Base-by-base conservation (phyloP, 306 rosid species). In the Cotoneaster glaucophyllus region DNA sequence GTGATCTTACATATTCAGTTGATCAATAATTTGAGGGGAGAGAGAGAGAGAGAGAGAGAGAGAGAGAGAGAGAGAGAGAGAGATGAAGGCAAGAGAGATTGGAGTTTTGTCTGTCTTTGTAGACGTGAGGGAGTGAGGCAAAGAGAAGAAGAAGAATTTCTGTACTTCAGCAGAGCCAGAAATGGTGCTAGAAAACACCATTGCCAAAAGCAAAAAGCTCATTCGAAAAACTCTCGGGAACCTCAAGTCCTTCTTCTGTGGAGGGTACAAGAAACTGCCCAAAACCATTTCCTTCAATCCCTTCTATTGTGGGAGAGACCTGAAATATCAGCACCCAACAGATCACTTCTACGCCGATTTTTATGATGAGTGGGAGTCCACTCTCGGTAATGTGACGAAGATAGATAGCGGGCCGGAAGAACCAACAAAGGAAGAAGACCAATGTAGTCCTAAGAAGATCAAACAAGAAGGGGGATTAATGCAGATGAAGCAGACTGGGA, bases 291-390 rank as follows among this genome's bases (percentile, higher is more conserved):
- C 93, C 61, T 82, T 87, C 76, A 82, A 73, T 21, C 85, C 86
- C 53, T 79, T 87, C 82, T 78, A 84, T 77, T 80, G 93, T 72
- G 81, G 81, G 9, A 74, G 78, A 32, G 78, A 84, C 53, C 83
- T 75, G 75, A 78, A 75, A 57, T 79, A 74, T 65, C 82, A 72
- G 66, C 84, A 72, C 74, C 80, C 80, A 50, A 79, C 84, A 15
- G 91, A 89, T 57, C 79, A 82, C 37, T 79, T 89, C 70, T 90
- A 90, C 84, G 73, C 77, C 15, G 91, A 87, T 80, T 87, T 88
- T 19, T 88, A 88, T 32, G 97, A 96, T 78, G 86, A 90, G 57
- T 81, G 87, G 91, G 93, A 90, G 66, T 67, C 90, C 79, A 88
- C 84, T 37, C 82, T 87, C 10, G 75, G 74, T 70, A 80, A 80